These are phyloP conservation scores for Microbotryomycetes sp. DNA, from an alignment of 1,284 basidiomycete species.

Conservation along the genomic window DNA sequence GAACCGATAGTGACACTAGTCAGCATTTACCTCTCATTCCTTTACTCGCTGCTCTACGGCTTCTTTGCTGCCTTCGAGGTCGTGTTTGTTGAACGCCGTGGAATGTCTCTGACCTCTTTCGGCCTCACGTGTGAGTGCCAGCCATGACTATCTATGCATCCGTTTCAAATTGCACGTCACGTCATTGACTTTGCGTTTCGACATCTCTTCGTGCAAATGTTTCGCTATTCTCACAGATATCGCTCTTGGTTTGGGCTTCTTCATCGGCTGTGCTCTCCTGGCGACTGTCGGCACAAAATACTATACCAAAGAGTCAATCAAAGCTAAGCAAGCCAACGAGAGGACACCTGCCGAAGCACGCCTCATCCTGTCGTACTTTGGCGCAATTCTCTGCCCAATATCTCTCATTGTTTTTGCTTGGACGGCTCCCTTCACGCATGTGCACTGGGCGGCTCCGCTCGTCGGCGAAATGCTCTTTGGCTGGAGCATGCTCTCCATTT, in stretches of 20 bases:
- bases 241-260: constrained; percentile 21
- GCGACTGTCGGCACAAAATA: constrained; percentile 4
- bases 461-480: constrained; percentile 47
- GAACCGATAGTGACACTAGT: constrained; percentile 62
- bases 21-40: constrained; percentile 53
- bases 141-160: background rate
- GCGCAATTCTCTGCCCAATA: constrained; percentile 11
- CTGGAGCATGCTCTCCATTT: constrained; percentile 51
- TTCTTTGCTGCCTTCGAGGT: constrained; percentile 24
- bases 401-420: constrained; percentile 24
- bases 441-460: constrained; percentile 22
- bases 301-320: background rate
- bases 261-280: constrained; percentile 5
- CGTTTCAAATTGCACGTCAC: too few relatives aligned
- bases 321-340: background rate
- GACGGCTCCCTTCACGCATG: constrained; percentile 15
- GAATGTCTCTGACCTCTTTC: background rate
- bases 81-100: constrained; percentile 17
- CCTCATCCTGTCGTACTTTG: constrained; percentile 7
- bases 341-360: constrained; percentile 11
- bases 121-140: constrained; percentile 10
- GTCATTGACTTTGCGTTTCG: too few relatives aligned
- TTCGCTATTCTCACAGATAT: constrained; percentile 2
- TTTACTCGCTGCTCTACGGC: constrained; percentile 51
- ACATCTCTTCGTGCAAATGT: background rate